Evolutionary conservation across 805 yeast genomes (phyloP).

Genomic region (Ogataea paradorogensis): DNA sequence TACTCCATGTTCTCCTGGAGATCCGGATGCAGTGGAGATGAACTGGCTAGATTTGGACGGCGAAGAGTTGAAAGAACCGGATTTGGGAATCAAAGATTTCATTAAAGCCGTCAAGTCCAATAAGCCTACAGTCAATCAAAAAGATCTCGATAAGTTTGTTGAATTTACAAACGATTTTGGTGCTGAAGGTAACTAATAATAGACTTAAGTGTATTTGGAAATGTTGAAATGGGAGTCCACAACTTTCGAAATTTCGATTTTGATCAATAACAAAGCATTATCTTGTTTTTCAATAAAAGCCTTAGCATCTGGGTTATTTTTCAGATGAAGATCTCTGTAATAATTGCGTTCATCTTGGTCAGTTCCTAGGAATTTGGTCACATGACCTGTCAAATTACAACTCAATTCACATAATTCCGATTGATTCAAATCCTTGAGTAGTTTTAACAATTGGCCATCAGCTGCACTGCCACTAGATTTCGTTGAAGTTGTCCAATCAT

Average conservation of each 20-base stretch:
- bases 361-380: slow-evolving; percentile 50
- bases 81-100: slow-evolving; percentile 85
- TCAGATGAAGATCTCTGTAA: slow-evolving; percentile 59
- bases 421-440: slow-evolving; percentile 75
- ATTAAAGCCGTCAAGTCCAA: slow-evolving; percentile 87
- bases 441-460: slow-evolving; percentile 42
- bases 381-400: slow-evolving; percentile 71
- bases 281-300: slow-evolving; percentile 64
- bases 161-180: slow-evolving; percentile 95
- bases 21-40: slow-evolving; percentile 77
- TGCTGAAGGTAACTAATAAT: slow-evolving; percentile 78
- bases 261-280: slow-evolving; percentile 63
- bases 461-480: slow-evolving; percentile 16
- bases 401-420: slow-evolving; percentile 75
- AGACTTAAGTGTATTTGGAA: slow-evolving; percentile 23
- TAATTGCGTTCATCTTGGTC: slow-evolving; percentile 40
- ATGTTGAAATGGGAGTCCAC: slow-evolving; percentile 74
- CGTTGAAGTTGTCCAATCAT: slow-evolving; percentile 74
- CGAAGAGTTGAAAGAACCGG: slow-evolving; percentile 88
- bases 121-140: slow-evolving; percentile 90
- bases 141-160: slow-evolving; percentile 76
- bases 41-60: slow-evolving; percentile 91
- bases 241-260: slow-evolving; percentile 66
- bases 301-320: slow-evolving; percentile 65
- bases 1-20: slow-evolving; percentile 99